Conservation (phyloP, 768 basidiomycete species). For the Auricularia heimuer region DNA sequence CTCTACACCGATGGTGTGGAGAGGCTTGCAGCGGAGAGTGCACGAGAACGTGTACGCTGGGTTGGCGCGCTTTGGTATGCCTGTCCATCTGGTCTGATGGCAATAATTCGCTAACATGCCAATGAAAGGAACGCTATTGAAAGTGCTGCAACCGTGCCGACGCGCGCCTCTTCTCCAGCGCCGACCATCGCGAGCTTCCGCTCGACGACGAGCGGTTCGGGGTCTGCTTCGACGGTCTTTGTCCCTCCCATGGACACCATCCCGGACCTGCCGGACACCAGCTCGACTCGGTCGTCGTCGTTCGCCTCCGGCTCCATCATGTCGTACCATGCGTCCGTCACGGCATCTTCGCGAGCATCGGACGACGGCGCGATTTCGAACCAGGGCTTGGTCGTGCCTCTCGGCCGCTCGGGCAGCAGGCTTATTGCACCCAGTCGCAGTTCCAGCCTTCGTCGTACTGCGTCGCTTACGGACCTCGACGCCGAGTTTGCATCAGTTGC, state of each 20-base stretch:
- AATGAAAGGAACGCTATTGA: conserved; percentile 66
- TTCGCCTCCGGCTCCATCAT: conserved; percentile 25
- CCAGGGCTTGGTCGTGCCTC: conserved; percentile 58
- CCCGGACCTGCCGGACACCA: conserved; percentile 49
- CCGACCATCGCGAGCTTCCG: conserved; percentile 63
- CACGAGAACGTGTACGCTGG: conserved; percentile 81
- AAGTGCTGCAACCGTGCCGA: conserved; percentile 43
- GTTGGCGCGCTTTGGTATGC: conserved; percentile 81
- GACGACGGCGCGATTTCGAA: conserved; percentile 65
- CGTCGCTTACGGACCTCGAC: conserved; percentile 69
- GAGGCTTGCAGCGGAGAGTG: conserved; percentile 78
- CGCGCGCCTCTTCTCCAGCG: conserved; percentile 37
- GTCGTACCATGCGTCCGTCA: neutral
- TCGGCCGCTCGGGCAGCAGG: conserved; percentile 41
- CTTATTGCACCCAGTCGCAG: conserved; percentile 61
- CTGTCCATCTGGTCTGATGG: conserved; percentile 5
- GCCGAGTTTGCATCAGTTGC: conserved; percentile 39
- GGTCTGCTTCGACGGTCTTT: conserved; percentile 67
- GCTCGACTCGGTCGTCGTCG: conserved; percentile 28
- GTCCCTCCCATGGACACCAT: conserved; percentile 65
- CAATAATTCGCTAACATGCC: neutral
- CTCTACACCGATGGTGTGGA: conserved; percentile 86
- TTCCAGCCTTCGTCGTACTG: conserved; percentile 51
- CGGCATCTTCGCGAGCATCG: conserved; percentile 35
- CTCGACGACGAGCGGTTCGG: conserved; percentile 38